phyloP scores from a whole-genome alignment of 139 green algal genomes.

The Desmodesmus armatus region DNA sequence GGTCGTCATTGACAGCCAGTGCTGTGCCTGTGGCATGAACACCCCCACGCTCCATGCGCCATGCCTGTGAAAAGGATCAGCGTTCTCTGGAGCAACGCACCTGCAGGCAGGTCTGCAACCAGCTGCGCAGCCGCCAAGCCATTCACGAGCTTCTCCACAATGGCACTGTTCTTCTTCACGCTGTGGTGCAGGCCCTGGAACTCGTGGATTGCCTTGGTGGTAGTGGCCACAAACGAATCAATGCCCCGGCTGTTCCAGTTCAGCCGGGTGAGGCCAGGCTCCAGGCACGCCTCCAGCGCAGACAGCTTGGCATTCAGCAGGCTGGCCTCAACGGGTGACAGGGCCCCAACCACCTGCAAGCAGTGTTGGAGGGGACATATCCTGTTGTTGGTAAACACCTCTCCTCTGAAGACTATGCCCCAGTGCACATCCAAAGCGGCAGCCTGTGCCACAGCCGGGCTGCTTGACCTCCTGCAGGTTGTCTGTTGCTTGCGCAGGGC shows the following conservation, averaged over 20 bases:
- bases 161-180: conserved; percentile 78
- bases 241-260: conserved; percentile 96
- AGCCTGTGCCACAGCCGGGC: no score
- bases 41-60: no score
- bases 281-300: conserved; percentile 75
- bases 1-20: no score
- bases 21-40: no score
- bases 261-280: conserved; percentile 83
- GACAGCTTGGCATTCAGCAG: conserved; percentile 77
- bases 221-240: conserved; percentile 79
- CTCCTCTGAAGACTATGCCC: no score
- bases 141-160: conserved; percentile 84
- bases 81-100: no score
- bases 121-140: conserved; percentile 67
- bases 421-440: no score
- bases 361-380: no score
- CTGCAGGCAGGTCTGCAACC: conserved; percentile 49
- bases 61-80: no score
- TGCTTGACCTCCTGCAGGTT: no score
- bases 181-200: conserved; percentile 28
- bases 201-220: conserved; percentile 80
- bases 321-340: conserved; percentile 72
- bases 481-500: no score
- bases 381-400: no score
- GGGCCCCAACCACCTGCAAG: conserved; percentile 61